Evolutionary conservation across 805 yeast species (phyloP), one percentile per base, ranked within the genome.

Genomic region (Millerago galiae): DNA sequence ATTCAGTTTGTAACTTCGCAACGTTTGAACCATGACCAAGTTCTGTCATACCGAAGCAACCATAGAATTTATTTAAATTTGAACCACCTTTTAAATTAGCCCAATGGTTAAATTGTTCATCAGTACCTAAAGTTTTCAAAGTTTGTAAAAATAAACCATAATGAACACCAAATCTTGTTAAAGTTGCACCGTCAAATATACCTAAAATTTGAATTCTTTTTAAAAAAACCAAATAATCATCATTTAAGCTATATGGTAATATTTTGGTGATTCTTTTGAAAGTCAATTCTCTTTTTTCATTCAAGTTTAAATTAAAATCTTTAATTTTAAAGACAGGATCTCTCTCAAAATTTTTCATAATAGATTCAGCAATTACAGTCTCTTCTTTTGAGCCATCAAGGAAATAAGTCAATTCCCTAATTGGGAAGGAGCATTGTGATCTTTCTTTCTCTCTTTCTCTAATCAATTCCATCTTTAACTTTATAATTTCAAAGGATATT

Each of bases 11-110:
- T 48, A 87, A 70, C 24, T 85, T 93, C 7, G 95, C 95, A 32
- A 90, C 96, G 60, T 89, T 89, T 14, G 95, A 86, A 25, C 96
- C 96, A 57, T 88, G 96, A 6, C 88, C 95, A 51, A 88, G 59
- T 65, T 88, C 96, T 13, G 96, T 88, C 96, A 88, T 88, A 37
- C 83, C 87, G 65, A 88, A 88, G 63, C 96, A 88, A 18, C 96
- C 96, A 56, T 80, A 55, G 39, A 82, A 70, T 46, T 75, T 82
- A 53, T 74, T 75, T 28, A 81, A 59, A 42, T 63, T 65, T 1
- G 69, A 61, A 8, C 85, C 79, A 53, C 84, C 88, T 52, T 81
- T 72, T 48, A 74, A 75, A 43, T 72, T 68, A 38, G 87, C 72
- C 97, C 97, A 90, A 65, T 81, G 88, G 35, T 77, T 68, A 54